Conservation (phyloP, 352 stramenopile genomes). For the Globisporangium yorkense region DNA sequence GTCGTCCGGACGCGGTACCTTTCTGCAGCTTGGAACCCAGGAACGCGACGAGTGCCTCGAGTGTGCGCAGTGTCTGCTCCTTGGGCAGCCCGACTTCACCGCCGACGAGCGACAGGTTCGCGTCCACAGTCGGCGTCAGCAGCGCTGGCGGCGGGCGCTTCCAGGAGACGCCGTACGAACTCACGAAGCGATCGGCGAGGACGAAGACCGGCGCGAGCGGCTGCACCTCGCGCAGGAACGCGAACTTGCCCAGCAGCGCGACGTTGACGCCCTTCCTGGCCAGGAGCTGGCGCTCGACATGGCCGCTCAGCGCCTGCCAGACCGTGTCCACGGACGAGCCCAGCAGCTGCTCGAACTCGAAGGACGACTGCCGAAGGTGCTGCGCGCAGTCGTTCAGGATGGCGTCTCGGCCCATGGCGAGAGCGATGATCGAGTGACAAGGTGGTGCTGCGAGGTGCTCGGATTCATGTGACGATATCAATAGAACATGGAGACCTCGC, state of each 20-base stretch:
- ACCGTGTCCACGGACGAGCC: constrained; percentile 31
- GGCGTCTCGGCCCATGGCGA: constrained; percentile 6
- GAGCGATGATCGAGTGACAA: not conserved
- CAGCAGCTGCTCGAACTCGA: constrained; percentile 61
- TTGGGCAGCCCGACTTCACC: constrained; percentile 31
- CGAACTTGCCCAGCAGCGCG: constrained; percentile 46
- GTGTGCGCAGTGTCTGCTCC: constrained; percentile 31
- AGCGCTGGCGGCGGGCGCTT: constrained; percentile 35
- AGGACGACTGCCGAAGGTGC: constrained; percentile 34
- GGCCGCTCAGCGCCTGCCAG: constrained; percentile 33
- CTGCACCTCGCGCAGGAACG: constrained; percentile 39
- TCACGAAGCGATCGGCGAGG: constrained; percentile 43
- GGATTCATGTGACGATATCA: not conserved
- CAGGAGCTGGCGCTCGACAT: constrained; percentile 35
- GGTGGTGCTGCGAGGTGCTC: not conserved
- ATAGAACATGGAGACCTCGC: not conserved
- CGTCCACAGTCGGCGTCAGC: constrained; percentile 30
- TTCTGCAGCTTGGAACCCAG: constrained; percentile 33
- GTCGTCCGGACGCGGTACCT: constrained; percentile 15
- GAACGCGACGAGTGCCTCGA: constrained; percentile 40
- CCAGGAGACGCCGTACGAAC: constrained; percentile 32
- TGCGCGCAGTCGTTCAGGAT: constrained; percentile 43
- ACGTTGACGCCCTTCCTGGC: constrained; percentile 33
- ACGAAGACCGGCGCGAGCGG: constrained; percentile 34
- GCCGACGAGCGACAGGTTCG: constrained; percentile 42